phyloP scores from a whole-genome alignment of 768 basidiomycete genomes.

The Collybia mongolica region DNA sequence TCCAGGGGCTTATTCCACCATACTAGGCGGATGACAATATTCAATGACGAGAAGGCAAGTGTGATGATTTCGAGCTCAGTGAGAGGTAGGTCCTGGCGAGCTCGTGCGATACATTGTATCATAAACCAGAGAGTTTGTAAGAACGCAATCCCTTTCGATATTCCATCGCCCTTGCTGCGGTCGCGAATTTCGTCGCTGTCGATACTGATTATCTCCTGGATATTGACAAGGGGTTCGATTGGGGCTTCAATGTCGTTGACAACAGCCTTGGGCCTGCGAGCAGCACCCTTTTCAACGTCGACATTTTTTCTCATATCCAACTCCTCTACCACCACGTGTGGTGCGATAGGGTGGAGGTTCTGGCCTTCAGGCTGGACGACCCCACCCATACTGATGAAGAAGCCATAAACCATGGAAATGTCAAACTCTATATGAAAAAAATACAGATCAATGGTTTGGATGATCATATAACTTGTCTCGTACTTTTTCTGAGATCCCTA shows the following conservation, averaged over 20 bases:
- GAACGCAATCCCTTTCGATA: background rate
- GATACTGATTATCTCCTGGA: background rate
- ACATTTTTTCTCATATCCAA: no score
- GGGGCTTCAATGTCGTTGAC: background rate
- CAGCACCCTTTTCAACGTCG: no score
- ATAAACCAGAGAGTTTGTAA: background rate
- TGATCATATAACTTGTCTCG: background rate
- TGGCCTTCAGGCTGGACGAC: background rate
- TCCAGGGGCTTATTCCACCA: background rate
- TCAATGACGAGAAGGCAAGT: background rate
- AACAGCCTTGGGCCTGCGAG: no score
- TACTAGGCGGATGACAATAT: background rate
- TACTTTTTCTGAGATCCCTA: background rate
- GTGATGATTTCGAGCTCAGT: background rate
- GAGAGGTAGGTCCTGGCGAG: background rate
- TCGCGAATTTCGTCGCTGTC: background rate
- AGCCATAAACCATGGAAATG: background rate
- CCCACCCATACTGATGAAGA: background rate
- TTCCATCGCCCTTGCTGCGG: background rate
- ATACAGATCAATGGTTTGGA: background rate
- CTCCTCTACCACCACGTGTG: background rate
- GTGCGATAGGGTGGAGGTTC: background rate
- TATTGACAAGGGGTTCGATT: background rate
- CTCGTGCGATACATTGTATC: background rate
- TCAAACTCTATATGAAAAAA: background rate